These are phyloP conservation scores for Triticum monococcum DNA, from an alignment of 176 grass and related monocot genomes.

Conservation along the genomic window DNA sequence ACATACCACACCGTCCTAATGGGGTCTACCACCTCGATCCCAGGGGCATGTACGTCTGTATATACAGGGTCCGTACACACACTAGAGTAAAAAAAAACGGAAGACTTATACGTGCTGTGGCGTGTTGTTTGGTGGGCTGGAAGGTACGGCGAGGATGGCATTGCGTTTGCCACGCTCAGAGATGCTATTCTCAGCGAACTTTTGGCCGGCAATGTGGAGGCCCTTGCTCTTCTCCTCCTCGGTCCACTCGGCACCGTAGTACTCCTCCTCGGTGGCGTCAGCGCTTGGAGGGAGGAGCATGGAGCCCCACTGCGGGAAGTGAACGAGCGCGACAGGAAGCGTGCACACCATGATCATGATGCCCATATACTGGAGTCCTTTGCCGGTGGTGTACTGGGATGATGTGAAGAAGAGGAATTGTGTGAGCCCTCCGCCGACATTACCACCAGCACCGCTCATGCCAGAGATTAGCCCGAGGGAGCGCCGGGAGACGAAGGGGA, in stretches of 20 bases:
- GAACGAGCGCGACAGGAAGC: background rate
- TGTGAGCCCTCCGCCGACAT: background rate
- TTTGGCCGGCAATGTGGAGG: background rate
- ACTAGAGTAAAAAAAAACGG: background rate
- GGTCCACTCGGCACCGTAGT: background rate
- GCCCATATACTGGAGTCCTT: background rate
- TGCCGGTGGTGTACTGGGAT: background rate
- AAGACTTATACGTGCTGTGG: background rate
- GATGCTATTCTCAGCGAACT: background rate
- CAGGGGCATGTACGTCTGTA: background rate
- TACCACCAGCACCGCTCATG: background rate
- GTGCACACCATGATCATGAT: background rate
- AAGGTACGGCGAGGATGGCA: background rate
- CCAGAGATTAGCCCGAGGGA: background rate
- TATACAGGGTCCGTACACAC: background rate
- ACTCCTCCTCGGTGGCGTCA: background rate
- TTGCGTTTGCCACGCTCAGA: background rate
- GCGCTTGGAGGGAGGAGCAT: background rate
- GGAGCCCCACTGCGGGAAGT: background rate
- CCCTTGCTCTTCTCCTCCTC: background rate
- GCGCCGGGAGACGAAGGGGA: constrained; percentile 64
- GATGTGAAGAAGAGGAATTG: background rate
- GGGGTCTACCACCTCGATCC: background rate
- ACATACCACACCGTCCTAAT: background rate
- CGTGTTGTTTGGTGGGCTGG: background rate